Percentiles rank a stretch among this genome's conserved stretches.
phyloP scores from a whole-genome alignment of 345 rosid genomes.

The Bruguiera parviflora region DNA sequence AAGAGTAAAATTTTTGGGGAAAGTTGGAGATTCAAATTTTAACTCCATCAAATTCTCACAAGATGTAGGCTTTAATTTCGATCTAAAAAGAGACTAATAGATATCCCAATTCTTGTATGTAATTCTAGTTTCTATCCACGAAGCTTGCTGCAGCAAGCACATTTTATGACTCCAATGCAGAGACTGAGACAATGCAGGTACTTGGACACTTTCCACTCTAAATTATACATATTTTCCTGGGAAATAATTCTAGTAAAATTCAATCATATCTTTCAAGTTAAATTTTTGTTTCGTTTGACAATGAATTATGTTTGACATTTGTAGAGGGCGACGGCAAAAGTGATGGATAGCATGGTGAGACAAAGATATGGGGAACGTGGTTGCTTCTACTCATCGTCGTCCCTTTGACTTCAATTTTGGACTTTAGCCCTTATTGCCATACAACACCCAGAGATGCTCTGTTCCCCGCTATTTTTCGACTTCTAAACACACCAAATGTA shows the following conservation, averaged over 20 bases:
- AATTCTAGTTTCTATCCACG: constrained; percentile 76
- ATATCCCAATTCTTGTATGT: not conserved
- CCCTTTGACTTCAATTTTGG: constrained; percentile 18
- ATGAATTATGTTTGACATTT: not conserved
- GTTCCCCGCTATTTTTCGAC: not conserved
- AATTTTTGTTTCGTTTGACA: not conserved
- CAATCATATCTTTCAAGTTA: too few species aligned
- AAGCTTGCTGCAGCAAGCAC: constrained; percentile 77
- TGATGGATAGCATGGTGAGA: constrained; percentile 47
- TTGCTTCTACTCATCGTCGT: constrained; percentile 17
- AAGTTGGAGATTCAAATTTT: too few species aligned
- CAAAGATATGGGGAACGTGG: constrained; percentile 15
- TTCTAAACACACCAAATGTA: not conserved
- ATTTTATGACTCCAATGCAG: constrained; percentile 65
- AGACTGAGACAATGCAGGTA: constrained; percentile 58
- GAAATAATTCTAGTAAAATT: not conserved
- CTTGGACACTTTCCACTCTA: constrained; percentile 2
- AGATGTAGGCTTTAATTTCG: too few species aligned
- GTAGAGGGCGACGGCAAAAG: constrained; percentile 27
- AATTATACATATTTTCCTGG: not conserved
- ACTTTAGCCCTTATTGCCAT: not conserved
- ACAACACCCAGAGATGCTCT: constrained; percentile 8
- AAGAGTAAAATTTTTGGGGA: too few species aligned
- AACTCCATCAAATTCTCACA: too few species aligned
- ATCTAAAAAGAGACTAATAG: too few species aligned